A percentile compares a stretch with the other conserved stretches of the same genome.
Evolutionary conservation across 257 asterid genomes (phyloP).

Genomic region (Thymus quinquecostatus): DNA sequence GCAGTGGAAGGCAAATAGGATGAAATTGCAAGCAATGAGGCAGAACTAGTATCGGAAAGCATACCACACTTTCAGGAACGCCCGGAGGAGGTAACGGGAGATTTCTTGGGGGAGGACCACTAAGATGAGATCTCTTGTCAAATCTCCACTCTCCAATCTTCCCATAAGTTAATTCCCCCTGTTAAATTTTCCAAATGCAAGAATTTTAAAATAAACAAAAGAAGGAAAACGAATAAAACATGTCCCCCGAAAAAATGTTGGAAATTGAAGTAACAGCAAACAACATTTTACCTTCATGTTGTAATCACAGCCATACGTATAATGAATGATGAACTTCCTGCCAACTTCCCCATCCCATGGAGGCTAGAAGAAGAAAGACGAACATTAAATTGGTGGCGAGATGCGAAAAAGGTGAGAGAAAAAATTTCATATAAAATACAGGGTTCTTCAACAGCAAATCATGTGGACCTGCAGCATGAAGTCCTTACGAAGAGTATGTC

Average conservation of each 20-base stretch:
- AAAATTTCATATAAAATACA: background rate
- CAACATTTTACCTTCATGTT: conserved; percentile 72
- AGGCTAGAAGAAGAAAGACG: conserved; percentile 55
- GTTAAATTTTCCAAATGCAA: conserved; percentile 32
- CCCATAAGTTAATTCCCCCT: conserved; percentile 93
- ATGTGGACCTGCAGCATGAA: conserved; percentile 90
- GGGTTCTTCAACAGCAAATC: conserved; percentile 27
- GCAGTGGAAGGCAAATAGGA: too few relatives aligned
- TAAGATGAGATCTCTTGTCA: conserved; percentile 86
- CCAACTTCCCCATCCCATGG: conserved; percentile 89
- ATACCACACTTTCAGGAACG: conserved; percentile 97
- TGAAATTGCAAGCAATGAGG: background rate
- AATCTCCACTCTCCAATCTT: conserved; percentile 97
- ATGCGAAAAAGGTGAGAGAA: background rate
- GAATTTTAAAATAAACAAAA: background rate
- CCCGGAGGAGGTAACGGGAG: conserved; percentile 92
- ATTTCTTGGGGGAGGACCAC: conserved; percentile 83
- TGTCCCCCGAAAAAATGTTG: background rate
- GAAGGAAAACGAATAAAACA: background rate
- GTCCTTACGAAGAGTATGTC: conserved; percentile 83
- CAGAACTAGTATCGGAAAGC: conserved; percentile 27
- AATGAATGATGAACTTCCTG: conserved; percentile 80
- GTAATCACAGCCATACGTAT: conserved; percentile 96
- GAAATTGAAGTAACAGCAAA: background rate
- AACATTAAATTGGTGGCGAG: conserved; percentile 7